Conservation (phyloP, 148 eudicot genomes). For the Drosera capensis region DNA sequence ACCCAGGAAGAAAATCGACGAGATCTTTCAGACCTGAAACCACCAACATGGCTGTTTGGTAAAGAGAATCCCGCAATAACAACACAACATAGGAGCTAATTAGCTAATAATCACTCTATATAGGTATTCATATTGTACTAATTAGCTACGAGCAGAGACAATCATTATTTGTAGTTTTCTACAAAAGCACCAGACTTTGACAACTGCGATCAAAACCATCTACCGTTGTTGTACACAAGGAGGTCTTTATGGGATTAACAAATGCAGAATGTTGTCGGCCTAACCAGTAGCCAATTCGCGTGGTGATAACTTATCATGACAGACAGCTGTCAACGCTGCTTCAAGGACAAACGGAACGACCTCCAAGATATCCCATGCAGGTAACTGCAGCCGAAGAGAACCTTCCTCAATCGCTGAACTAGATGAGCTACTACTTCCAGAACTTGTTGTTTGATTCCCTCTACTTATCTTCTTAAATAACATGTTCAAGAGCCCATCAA, state of each 20-base stretch:
- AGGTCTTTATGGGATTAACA: too few relatives aligned
- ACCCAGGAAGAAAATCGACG: slow-evolving; percentile 93
- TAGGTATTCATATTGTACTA: too few relatives aligned
- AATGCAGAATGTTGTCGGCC: slow-evolving; percentile 16
- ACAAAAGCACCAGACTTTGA: too few relatives aligned
- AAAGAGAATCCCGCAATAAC: too few relatives aligned
- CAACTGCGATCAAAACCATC: too few relatives aligned
- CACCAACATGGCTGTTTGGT: too few relatives aligned
- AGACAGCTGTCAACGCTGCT: slow-evolving; percentile 95
- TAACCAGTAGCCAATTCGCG: slow-evolving; percentile 96
- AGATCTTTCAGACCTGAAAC: slow-evolving; percentile 80
- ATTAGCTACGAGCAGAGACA: too few relatives aligned
- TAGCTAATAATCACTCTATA: too few relatives aligned
- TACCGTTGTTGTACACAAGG: too few relatives aligned
- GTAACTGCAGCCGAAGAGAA: slow-evolving; percentile 43
- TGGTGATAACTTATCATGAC: slow-evolving; percentile 80
- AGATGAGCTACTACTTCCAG: slow-evolving; percentile 86
- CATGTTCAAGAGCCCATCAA: slow-evolving; percentile 76
- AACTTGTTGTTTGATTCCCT: slow-evolving; percentile 37
- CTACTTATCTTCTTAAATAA: slow-evolving; percentile 58
- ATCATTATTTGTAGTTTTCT: too few relatives aligned
- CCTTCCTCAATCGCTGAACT: slow-evolving; percentile 63
- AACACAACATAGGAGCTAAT: too few relatives aligned
- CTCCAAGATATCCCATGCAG: slow-evolving; percentile 98
- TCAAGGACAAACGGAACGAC: slow-evolving; percentile 96